Evolutionary conservation across 2,329 filamentous ascomycete species (phyloP).

Genomic region (Diaporthe velutina): DNA sequence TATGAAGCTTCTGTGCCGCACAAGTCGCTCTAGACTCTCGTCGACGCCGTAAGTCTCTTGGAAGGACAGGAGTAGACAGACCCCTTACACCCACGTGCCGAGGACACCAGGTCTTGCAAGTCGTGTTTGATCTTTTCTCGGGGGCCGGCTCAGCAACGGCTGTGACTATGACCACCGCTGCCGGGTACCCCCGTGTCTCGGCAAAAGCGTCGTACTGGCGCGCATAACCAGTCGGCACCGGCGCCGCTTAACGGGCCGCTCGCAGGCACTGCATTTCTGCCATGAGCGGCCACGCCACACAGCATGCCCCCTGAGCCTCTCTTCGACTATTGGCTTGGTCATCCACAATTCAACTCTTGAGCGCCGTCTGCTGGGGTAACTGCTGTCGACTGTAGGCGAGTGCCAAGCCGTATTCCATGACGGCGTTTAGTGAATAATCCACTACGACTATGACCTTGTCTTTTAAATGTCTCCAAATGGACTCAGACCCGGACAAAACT

Average conservation of each 20-base stretch:
- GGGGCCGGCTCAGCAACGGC: neutral
- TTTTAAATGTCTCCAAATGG: neutral
- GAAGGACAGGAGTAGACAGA: neutral
- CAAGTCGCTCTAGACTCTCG: neutral
- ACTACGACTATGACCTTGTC: neutral
- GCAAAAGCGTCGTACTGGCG: conserved; percentile 4
- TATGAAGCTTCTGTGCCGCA: neutral
- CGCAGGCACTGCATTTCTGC: neutral
- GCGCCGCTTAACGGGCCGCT: conserved; percentile 3
- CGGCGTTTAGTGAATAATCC: neutral
- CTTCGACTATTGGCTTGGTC: no score
- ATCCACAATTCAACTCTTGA: neutral
- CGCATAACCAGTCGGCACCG: neutral
- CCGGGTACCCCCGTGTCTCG: neutral
- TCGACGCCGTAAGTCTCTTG: no score
- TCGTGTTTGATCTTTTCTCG: neutral
- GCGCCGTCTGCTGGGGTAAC: neutral
- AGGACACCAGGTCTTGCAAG: neutral
- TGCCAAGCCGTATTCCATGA: neutral
- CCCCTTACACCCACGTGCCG: neutral
- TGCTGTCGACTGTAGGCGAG: neutral
- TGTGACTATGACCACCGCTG: neutral
- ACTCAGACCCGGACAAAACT: neutral
- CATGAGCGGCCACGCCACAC: neutral
- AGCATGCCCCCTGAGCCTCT: neutral